These are phyloP conservation scores for Carpinus viminea DNA, from an alignment of 306 rosid genomes.

Conservation along the genomic window DNA sequence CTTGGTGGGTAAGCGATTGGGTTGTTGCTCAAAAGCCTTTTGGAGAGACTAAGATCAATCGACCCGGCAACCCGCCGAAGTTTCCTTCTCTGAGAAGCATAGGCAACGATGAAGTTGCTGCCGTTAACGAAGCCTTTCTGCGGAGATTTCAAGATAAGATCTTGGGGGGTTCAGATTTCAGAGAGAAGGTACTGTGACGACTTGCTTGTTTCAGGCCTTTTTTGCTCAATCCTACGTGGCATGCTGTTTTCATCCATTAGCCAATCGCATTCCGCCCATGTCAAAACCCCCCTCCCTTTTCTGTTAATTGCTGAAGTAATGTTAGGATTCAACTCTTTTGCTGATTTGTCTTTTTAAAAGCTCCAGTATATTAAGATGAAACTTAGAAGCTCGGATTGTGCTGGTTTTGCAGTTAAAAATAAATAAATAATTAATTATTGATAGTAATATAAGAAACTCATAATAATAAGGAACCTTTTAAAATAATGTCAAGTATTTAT, in stretches of 20 bases:
- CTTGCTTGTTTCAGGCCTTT: neutral
- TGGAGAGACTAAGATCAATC: constrained; percentile 49
- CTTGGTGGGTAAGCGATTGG: constrained; percentile 48
- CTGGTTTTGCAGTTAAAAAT: no score
- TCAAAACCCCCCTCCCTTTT: no score
- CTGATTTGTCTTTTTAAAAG: neutral
- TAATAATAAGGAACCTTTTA: no score
- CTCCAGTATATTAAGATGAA: no score
- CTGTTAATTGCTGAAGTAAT: no score
- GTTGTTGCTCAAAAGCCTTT: constrained; percentile 30
- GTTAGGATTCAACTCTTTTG: neutral
- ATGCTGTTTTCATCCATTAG: neutral
- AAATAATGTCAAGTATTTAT: no score
- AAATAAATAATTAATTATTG: no score
- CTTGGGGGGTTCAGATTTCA: neutral
- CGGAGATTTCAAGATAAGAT: constrained; percentile 33
- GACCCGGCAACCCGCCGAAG: neutral
- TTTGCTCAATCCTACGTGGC: neutral
- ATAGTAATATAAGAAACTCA: no score
- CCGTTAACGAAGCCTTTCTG: constrained; percentile 51
- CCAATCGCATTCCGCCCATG: neutral
- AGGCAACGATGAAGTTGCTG: constrained; percentile 58
- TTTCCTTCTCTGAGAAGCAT: constrained; percentile 66
- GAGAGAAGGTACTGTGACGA: neutral
- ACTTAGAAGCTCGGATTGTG: no score